A percentile compares a stretch with the other conserved stretches of the same genome.
Evolutionary conservation across 805 yeast species (phyloP).

Genomic region (Hyphopichia homilentoma): DNA sequence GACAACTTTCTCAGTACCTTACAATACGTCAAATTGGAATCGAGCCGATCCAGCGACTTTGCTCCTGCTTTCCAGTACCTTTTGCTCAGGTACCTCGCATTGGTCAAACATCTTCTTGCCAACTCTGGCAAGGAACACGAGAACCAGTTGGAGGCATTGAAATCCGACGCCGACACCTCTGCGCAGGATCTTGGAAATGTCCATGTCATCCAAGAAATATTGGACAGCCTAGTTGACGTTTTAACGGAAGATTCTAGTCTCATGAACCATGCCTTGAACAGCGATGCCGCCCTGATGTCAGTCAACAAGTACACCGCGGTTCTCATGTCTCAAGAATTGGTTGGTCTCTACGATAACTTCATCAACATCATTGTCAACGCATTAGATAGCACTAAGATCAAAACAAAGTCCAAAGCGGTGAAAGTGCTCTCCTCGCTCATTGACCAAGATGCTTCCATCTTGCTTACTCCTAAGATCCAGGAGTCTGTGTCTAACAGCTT

Average conservation of each 20-base stretch:
- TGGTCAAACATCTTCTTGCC: constrained; percentile 2
- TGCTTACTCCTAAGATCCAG: constrained; percentile 49
- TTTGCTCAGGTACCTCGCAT: constrained; percentile 8
- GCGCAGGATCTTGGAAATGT: not conserved
- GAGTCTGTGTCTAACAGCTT: constrained; percentile 49
- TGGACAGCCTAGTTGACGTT: constrained; percentile 4
- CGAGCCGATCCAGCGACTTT: constrained; percentile 6
- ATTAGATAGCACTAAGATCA: constrained; percentile 28
- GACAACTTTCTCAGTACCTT: constrained; percentile 7
- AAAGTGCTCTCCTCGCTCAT: constrained; percentile 57
- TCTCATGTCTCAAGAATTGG: constrained; percentile 25
- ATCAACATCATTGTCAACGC: constrained; percentile 42
- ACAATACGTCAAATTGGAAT: constrained; percentile 12
- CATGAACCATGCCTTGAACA: constrained; percentile 6
- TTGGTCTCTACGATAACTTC: constrained; percentile 48
- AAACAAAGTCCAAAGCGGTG: constrained; percentile 52
- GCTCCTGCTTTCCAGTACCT: constrained; percentile 11
- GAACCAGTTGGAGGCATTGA: constrained; percentile 6
- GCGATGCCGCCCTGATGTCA: constrained; percentile 12
- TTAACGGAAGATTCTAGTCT: constrained; percentile 8
- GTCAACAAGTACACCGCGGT: constrained; percentile 16
- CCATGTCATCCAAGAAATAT: constrained; percentile 2
- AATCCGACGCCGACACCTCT: constrained; percentile 7
- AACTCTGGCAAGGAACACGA: constrained; percentile 1
- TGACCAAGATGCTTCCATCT: constrained; percentile 47